A percentile compares a stretch with the other conserved stretches of the same genome.
Conservation (phyloP, 2,329 filamentous ascomycete genomes). For the Seiridium cupressi region DNA sequence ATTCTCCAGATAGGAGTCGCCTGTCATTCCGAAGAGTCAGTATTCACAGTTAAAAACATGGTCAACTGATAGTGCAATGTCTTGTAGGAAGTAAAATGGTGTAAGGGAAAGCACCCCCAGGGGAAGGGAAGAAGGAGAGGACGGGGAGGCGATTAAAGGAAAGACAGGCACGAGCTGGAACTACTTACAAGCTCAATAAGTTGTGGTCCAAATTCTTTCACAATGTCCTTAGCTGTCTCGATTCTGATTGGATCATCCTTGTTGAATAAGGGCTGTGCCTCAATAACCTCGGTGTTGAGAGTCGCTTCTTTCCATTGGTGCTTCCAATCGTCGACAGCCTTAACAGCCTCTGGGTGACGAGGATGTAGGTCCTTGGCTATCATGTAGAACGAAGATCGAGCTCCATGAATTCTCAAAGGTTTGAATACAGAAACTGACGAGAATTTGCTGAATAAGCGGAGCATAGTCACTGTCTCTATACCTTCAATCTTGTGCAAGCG, state of each 20-base stretch:
- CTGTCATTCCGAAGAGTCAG: not conserved
- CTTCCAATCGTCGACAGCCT: slow-evolving; percentile 39
- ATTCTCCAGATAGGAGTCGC: slow-evolving; percentile 6
- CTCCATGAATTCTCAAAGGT: slow-evolving; percentile 35
- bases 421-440: slow-evolving; percentile 43
- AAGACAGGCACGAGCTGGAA: not conserved
- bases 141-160: no score
- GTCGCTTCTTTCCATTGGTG: slow-evolving; percentile 36
- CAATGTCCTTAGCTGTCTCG: not conserved
- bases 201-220: not conserved
- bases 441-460: slow-evolving; percentile 41
- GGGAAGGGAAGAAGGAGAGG: no score
- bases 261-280: not conserved
- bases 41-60: not conserved
- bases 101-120: no score
- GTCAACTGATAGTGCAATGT: no score
- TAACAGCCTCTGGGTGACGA: slow-evolving; percentile 24
- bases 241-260: not conserved
- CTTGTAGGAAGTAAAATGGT: no score
- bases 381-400: slow-evolving; percentile 51
- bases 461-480: slow-evolving; percentile 31
- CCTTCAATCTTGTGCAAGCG: slow-evolving; percentile 48
- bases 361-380: slow-evolving; percentile 41
- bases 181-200: not conserved
- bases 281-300: slow-evolving; percentile 29